A percentile compares a stretch with the other conserved stretches of the same genome.
Conservation (phyloP, 306 rosid genomes). For the Vachellia pachyceras region DNA sequence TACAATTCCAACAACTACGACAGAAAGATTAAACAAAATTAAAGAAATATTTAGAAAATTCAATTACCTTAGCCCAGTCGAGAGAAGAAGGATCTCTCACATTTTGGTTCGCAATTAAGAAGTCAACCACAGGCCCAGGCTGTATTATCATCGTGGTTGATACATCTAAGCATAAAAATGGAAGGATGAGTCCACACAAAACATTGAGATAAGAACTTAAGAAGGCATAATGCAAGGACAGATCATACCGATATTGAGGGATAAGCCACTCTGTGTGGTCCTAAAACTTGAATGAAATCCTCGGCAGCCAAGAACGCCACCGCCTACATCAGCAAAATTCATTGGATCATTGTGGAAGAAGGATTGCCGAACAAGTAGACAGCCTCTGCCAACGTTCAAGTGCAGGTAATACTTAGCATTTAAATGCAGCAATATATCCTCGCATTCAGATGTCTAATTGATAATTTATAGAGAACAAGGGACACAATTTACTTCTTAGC, state of each 20-base stretch:
- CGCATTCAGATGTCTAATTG: not conserved
- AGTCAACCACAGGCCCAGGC: slow-evolving; percentile 95
- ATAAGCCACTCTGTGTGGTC: slow-evolving; percentile 87
- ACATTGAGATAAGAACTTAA: not conserved
- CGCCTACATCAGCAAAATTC: slow-evolving; percentile 82
- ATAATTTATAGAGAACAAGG: not conserved
- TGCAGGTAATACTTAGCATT: not conserved
- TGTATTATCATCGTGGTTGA: slow-evolving; percentile 90
- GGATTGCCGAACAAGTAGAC: slow-evolving; percentile 85
- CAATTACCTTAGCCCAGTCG: slow-evolving; percentile 90
- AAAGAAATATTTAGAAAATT: not conserved
- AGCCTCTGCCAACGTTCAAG: slow-evolving; percentile 67
- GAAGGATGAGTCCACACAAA: slow-evolving; percentile 20
- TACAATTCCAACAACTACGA: not conserved
- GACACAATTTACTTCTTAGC: slow-evolving; percentile 62
- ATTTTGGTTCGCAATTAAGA: slow-evolving; percentile 80
- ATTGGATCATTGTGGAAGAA: slow-evolving; percentile 86
- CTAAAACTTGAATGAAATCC: slow-evolving; percentile 97
- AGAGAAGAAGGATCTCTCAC: slow-evolving; percentile 78
- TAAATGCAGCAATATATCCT: not conserved
- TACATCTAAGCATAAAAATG: slow-evolving; percentile 61
- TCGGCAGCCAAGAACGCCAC: slow-evolving; percentile 93
- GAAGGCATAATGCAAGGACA: not conserved
- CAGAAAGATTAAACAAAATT: not conserved
- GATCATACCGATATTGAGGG: slow-evolving; percentile 76